phyloP scores from a whole-genome alignment of 78 protist species.

The Pelomyxa schiedti region DNA sequence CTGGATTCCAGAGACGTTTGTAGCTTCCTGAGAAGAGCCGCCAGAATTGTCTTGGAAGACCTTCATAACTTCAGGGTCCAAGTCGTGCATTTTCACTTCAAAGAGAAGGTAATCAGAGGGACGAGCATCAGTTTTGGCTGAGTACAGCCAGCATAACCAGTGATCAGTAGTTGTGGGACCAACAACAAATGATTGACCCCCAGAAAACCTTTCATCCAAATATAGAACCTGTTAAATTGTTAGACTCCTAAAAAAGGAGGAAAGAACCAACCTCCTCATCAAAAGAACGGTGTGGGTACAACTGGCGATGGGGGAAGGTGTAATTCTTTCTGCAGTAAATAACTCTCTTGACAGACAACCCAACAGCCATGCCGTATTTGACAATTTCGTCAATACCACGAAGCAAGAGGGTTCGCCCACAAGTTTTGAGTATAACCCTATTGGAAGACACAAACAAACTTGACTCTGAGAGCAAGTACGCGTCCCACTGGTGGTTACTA shows the following conservation, averaged over 20 bases:
- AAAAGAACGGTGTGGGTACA: slow-evolving; percentile 58
- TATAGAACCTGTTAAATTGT: too few relatives aligned
- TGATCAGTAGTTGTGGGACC: slow-evolving; percentile 72
- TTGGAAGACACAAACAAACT: slow-evolving; percentile 65
- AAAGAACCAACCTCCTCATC: slow-evolving; percentile 52
- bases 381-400: slow-evolving; percentile 42
- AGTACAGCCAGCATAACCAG: slow-evolving; percentile 85
- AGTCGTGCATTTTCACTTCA: slow-evolving; percentile 73
- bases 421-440: slow-evolving; percentile 71
- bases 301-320: slow-evolving; percentile 68
- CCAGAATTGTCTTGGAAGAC: slow-evolving; percentile 45
- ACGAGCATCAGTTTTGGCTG: slow-evolving; percentile 33
- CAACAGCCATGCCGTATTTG: slow-evolving; percentile 21
- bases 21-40: slow-evolving; percentile 29
- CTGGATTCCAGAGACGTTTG: slow-evolving; percentile 27
- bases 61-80: slow-evolving; percentile 51
- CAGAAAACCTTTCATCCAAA: slow-evolving; percentile 29
- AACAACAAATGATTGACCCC: slow-evolving; percentile 56
- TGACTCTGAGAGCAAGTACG: slow-evolving; percentile 75
- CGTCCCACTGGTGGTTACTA: slow-evolving; percentile 42
- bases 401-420: slow-evolving; percentile 84
- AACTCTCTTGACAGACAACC: slow-evolving; percentile 28
- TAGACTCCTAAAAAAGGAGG: too few relatives aligned
- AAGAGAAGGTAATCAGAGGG: slow-evolving; percentile 2
- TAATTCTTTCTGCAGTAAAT: slow-evolving; percentile 67